Percentiles rank a stretch among this genome's conserved stretches.
Evolutionary conservation across 495 filamentous ascomycete genomes (phyloP).

Genomic region (Penicillium malachiteum): DNA sequence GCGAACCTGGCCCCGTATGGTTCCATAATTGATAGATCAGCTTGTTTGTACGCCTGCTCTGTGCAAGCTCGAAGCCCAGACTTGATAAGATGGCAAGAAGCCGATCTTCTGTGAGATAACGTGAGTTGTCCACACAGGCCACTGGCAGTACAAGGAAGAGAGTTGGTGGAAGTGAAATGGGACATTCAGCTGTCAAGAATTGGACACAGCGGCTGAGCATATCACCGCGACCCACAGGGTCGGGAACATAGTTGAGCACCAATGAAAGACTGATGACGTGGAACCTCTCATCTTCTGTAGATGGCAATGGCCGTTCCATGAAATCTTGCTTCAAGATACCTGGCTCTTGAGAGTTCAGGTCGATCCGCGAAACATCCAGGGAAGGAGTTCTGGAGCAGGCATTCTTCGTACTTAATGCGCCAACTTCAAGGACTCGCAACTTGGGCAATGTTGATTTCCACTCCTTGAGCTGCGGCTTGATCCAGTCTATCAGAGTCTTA

Average conservation of each 20-base stretch:
- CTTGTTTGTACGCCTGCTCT: constrained; percentile 74
- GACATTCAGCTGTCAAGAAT: constrained; percentile 47
- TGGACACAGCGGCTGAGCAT: constrained; percentile 72
- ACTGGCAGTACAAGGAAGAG: constrained; percentile 90
- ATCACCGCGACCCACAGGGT: constrained; percentile 69
- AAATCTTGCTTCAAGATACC: constrained; percentile 89
- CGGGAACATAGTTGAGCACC: constrained; percentile 91
- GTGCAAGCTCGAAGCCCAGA: constrained; percentile 66
- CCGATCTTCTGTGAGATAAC: constrained; percentile 77
- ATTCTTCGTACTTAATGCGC: constrained; percentile 82
- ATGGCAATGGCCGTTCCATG: constrained; percentile 80
- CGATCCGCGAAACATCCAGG: constrained; percentile 81
- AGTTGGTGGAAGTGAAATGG: constrained; percentile 56
- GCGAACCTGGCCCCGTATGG: constrained; percentile 32
- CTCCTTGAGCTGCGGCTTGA: constrained; percentile 47
- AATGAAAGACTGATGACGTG: constrained; percentile 91
- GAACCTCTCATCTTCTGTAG: constrained; percentile 60
- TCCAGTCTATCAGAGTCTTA: constrained; percentile 82
- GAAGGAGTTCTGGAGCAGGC: constrained; percentile 68
- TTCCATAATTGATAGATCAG: constrained; percentile 88
- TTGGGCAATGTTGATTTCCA: constrained; percentile 27
- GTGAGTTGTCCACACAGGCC: constrained; percentile 86
- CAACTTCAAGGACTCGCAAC: constrained; percentile 79
- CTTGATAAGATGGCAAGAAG: constrained; percentile 71
- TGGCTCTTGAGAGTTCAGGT: constrained; percentile 80